These are phyloP conservation scores for Inga laurina DNA, from an alignment of 306 rosid species.

Conservation along the genomic window DNA sequence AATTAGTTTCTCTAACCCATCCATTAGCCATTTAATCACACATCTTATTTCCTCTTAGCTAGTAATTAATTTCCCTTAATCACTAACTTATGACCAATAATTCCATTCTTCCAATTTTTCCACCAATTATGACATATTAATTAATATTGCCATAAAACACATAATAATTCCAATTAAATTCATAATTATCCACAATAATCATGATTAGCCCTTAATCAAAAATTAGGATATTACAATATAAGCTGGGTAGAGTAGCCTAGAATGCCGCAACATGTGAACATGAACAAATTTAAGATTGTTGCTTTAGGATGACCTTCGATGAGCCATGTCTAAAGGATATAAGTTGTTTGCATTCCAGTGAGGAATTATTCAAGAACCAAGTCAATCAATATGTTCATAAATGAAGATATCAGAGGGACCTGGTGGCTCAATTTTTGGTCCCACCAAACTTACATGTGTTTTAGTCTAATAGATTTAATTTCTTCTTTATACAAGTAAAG, in stretches of 20 bases:
- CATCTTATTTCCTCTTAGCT: too few relatives aligned
- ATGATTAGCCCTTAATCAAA: too few relatives aligned
- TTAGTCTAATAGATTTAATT: neutral
- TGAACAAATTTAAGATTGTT: conserved; percentile 73
- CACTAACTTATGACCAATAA: too few relatives aligned
- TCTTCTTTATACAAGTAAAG: neutral
- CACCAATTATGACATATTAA: too few relatives aligned
- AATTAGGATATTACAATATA: conserved; percentile 27
- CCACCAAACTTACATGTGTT: conserved; percentile 27
- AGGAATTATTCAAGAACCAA: conserved; percentile 46
- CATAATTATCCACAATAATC: too few relatives aligned
- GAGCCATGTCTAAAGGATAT: conserved; percentile 80
- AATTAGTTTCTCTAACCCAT: too few relatives aligned
- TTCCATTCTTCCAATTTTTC: too few relatives aligned
- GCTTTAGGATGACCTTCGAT: conserved; percentile 90
- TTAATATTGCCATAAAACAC: too few relatives aligned
- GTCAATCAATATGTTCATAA: neutral
- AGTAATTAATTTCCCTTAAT: too few relatives aligned
- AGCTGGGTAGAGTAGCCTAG: conserved; percentile 91
- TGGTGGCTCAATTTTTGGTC: conserved; percentile 8
- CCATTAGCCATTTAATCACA: too few relatives aligned
- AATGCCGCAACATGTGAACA: conserved; percentile 95
- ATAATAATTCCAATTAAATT: too few relatives aligned
- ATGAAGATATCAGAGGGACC: neutral
- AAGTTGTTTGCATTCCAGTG: conserved; percentile 85